phyloP scores from a whole-genome alignment of 1,284 basidiomycete species.

The Rhodotorula sp. region DNA sequence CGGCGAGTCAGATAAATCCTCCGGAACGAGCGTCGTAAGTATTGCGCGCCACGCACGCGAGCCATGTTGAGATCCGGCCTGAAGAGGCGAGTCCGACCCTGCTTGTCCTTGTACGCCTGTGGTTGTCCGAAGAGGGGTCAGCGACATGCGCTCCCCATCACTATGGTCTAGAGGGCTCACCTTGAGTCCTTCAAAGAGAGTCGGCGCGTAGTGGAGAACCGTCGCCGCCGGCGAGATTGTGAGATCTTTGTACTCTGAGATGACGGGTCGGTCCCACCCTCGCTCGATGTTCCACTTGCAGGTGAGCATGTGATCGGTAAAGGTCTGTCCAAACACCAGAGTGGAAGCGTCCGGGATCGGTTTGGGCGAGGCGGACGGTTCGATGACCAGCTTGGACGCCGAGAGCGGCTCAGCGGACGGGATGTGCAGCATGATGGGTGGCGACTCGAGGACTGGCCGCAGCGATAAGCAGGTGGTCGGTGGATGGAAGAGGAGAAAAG shows the following conservation, averaged over 20 bases:
- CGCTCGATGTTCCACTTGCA: slow-evolving; percentile 69
- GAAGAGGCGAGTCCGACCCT: slow-evolving; percentile 82
- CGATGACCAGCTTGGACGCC: slow-evolving; percentile 2
- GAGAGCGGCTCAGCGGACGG: slow-evolving; percentile 1
- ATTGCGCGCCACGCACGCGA: slow-evolving; percentile 47
- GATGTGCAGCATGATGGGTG: not conserved
- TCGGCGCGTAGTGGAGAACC: slow-evolving; percentile 89
- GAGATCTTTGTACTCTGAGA: slow-evolving; percentile 77
- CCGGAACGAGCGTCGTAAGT: no score
- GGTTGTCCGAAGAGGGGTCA: not conserved
- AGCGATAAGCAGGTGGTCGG: not conserved
- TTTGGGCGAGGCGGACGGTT: slow-evolving; percentile 3
- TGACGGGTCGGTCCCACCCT: slow-evolving; percentile 82
- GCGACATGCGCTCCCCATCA: no score
- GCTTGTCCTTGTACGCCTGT: slow-evolving; percentile 72
- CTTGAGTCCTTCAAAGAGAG: slow-evolving; percentile 92
- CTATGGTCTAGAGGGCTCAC: not conserved
- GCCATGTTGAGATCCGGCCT: slow-evolving; percentile 93
- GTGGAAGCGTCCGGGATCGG: slow-evolving; percentile 48
- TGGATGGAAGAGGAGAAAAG: not conserved
- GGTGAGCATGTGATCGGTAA: slow-evolving; percentile 89
- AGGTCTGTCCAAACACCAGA: slow-evolving; percentile 57
- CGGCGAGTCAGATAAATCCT: not conserved
- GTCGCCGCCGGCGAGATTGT: slow-evolving; percentile 76
- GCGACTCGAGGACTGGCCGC: not conserved